Evolutionary conservation across 305 asterid genomes (phyloP).

Genomic region (Solanum hybrid): DNA sequence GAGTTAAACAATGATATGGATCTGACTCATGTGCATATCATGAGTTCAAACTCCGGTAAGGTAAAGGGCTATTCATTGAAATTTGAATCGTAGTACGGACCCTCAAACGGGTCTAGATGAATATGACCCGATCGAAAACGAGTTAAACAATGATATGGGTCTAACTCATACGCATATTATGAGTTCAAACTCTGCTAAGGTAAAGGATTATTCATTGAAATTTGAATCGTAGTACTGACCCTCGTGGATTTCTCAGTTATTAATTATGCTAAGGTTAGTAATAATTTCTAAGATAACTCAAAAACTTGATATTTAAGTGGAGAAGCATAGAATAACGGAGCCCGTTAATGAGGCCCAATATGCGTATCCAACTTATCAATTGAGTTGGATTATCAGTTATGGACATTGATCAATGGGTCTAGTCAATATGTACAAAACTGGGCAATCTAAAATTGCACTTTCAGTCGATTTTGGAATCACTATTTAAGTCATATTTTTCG

Average conservation of each 20-base stretch:
- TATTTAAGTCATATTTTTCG: neutral
- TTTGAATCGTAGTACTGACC: neutral
- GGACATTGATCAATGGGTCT: neutral
- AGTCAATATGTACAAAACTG: neutral
- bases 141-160: neutral
- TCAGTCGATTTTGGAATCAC: neutral
- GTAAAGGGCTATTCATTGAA: neutral
- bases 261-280: neutral
- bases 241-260: neutral
- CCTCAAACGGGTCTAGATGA: neutral
- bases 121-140: neutral
- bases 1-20: neutral
- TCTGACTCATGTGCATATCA: neutral
- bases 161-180: neutral
- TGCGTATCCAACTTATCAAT: neutral
- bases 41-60: neutral
- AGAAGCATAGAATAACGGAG: neutral
- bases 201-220: neutral
- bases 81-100: neutral
- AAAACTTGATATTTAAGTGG: neutral
- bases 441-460: neutral
- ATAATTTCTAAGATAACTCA: neutral
- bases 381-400: neutral
- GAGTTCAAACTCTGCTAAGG: neutral
- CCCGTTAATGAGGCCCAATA: neutral